Evolutionary conservation across 1,284 basidiomycete species (phyloP).

Genomic region (Ganoderma lingzhi): DNA sequence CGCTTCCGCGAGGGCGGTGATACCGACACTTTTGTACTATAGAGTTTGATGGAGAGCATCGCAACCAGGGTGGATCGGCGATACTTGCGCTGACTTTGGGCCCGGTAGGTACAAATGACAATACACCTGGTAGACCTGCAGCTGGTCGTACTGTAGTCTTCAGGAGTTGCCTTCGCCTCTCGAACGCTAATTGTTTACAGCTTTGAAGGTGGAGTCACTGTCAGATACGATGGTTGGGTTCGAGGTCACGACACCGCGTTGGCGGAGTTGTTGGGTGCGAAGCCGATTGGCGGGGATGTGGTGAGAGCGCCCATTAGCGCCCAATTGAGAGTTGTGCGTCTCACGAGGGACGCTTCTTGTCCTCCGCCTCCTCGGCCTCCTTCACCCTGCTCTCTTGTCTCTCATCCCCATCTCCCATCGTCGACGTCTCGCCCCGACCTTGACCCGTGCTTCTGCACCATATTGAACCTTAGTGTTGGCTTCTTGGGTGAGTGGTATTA

Average conservation of each 20-base stretch:
- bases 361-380: conserved; percentile 7
- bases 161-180: background rate
- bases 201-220: background rate
- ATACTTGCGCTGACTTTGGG: background rate
- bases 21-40: background rate
- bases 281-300: background rate
- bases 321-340: conserved; percentile 17
- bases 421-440: conserved; percentile 5
- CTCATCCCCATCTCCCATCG: conserved; percentile 5
- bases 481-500: conserved; percentile 29
- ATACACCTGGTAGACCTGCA: background rate
- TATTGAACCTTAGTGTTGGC: background rate
- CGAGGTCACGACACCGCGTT: conserved; percentile 28
- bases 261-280: background rate
- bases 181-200: background rate
- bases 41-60: background rate
- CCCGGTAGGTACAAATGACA: background rate
- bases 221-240: background rate
- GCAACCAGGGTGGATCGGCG: background rate
- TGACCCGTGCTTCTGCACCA: background rate
- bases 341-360: conserved; percentile 17
- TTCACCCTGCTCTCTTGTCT: background rate
- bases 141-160: background rate
- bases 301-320: conserved; percentile 14
- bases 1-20: background rate